Evolutionary conservation across 108 stramenopile genomes (phyloP).

Genomic region (Aurantiochytrium sp.): DNA sequence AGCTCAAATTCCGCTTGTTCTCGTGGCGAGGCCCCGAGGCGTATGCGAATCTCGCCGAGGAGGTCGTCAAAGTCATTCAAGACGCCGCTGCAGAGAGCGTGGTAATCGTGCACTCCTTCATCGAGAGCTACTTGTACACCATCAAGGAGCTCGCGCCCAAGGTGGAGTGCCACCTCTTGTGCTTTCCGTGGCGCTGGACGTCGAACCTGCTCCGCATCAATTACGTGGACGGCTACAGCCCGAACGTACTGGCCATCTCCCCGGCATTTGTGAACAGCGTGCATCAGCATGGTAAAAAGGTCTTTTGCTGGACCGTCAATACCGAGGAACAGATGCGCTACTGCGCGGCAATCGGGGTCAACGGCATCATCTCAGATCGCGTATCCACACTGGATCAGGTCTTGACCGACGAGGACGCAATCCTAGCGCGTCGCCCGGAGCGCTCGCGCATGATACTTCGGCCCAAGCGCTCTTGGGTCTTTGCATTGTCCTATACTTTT

Average conservation of each 20-base stretch:
- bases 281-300: not conserved
- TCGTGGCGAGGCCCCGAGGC: not conserved
- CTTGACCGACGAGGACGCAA: not conserved
- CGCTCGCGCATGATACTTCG: not conserved
- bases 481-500: not conserved
- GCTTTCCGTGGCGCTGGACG: not conserved
- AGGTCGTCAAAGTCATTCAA: not conserved
- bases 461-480: not conserved
- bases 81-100: not conserved
- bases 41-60: not conserved
- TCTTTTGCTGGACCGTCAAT: not conserved
- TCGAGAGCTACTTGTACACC: not conserved
- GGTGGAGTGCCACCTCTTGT: not conserved
- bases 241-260: not conserved
- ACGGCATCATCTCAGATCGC: not conserved
- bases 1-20: not conserved
- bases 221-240: not conserved
- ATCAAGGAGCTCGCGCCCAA: not conserved
- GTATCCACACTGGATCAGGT: not conserved
- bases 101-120: not conserved
- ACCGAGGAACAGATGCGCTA: not conserved
- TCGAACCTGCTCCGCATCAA: not conserved
- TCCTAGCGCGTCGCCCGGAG: not conserved
- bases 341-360: not conserved
- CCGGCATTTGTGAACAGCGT: not conserved